Base-by-base conservation (phyloP, 179 eudicot species). In the Monotropa hypopitys region DNA sequence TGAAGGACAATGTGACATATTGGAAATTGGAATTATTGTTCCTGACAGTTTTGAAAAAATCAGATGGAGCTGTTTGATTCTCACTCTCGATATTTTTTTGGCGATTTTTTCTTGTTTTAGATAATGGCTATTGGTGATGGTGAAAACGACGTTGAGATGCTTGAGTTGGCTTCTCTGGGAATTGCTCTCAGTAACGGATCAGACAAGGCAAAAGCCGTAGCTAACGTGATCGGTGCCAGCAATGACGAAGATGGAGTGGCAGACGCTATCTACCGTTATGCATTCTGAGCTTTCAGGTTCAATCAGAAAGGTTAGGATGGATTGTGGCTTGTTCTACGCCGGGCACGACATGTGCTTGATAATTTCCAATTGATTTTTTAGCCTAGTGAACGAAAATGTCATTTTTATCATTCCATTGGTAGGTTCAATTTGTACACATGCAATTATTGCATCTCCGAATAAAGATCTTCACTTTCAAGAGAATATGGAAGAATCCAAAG, bases 191-290 rank as follows among this genome's bases (percentile, higher is more conserved):
- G 97, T 80, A 94, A 94, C 77, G 97, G 97, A 78, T 81, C 97
- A 16, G 97, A 92, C 79, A 88, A 84, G 83, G 87, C 97, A 72
- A 92, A 92, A 88, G 94, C 92, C 5, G 91, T 85, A 32, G 98
- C 97, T 9, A 68, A 92, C 46, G 91, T 88, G 67, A 87, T 92
- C n/a, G 97, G 97, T 72, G 77, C 70, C 54, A 90, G 93, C 88
- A 94, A 92, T 65, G 93, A 94, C 63, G 97, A 92, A 84, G 93
- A 94, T 79, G 98, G 98, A 79, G 98, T 85, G n/a, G 97, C 97
- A 65, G 98, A 94, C 80, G 97, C 98, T 33, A 90, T 94, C 33
- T 94, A 94, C 80, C 88, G 95, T 53, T 94, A 91, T 71, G 97
- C 97, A 73, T 94, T 94, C 76, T 92, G 86, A 93, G 76, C 46